A percentile compares a stretch with the other conserved stretches of the same genome.
Evolutionary conservation across 2,329 filamentous ascomycete genomes (phyloP).

Genomic region (Fusarium guadeloupense): DNA sequence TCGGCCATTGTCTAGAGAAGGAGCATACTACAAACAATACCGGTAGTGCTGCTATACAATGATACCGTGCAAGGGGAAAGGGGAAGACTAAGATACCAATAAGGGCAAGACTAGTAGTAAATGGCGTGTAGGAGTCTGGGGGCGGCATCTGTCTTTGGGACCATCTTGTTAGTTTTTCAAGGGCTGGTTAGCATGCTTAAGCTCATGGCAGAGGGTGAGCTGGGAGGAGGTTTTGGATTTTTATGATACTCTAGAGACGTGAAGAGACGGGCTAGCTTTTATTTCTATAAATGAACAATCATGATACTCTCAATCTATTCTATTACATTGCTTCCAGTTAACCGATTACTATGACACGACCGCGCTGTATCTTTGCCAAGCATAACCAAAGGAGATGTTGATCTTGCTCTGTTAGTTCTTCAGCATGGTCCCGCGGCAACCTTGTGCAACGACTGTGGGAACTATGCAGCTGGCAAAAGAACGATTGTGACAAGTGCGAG

Average conservation of each 20-base stretch:
- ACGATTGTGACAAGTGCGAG: too few relatives aligned
- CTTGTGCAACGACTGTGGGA: too few relatives aligned
- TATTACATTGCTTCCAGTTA: too few relatives aligned
- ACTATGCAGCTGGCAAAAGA: too few relatives aligned
- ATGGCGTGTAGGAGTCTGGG: constrained; percentile 16
- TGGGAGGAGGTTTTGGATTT: constrained; percentile 20
- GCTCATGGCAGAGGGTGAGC: constrained; percentile 5
- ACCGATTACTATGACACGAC: too few relatives aligned
- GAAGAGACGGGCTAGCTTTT: not conserved
- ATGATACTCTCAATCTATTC: not conserved
- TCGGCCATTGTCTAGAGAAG: constrained; percentile 65
- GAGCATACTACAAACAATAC: constrained; percentile 47
- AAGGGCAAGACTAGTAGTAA: constrained; percentile 3
- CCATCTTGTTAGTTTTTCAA: not conserved
- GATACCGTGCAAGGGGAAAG: not conserved
- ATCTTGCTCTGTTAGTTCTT: too few relatives aligned
- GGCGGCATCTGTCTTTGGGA: constrained; percentile 1
- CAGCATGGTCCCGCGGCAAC: too few relatives aligned
- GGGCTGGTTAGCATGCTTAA: not conserved
- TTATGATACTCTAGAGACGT: constrained; percentile 12
- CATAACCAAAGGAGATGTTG: too few relatives aligned
- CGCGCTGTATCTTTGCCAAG: too few relatives aligned
- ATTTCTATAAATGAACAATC: not conserved
- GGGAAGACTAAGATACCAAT: not conserved
- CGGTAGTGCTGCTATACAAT: constrained; percentile 15